Evolutionary conservation across 176 grass and related monocot species (phyloP), one percentile per base, ranked within the genome.

Genomic region (Elaeis guineensis): DNA sequence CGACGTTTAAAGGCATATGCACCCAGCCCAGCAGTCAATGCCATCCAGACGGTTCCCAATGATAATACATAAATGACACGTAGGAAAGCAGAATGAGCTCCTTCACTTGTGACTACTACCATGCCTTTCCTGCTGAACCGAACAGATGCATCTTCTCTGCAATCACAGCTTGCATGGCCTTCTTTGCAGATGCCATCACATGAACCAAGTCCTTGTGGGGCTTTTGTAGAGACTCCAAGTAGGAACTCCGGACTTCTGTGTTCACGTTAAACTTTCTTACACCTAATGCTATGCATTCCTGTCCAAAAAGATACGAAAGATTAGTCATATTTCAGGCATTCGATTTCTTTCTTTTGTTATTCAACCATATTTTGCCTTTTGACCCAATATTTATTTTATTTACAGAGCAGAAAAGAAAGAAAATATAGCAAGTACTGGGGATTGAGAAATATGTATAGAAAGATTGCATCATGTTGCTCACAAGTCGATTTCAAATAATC

Each of bases 231-330:
- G 84, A 85, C 54, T 91, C 81, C 72, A 97, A 17, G 69, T 97
- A 91, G 32, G 81, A 86, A 72, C 74, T 89, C 66, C 92, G 76
- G 19, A 97, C 78, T 75, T 97, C 92, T 5, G 87, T 97, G 58
- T 91, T 89, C 72, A 97, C 92, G 63, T 97, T 97, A 69, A 97
- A 97, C 72, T 97, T 97, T 55, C 92, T 82, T 54, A 91, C 87
- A 12, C 92, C 92, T 50, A 91, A 79, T 52, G 71, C 72, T 83
- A 91, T 91, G 78, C 93, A 97, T 39, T 88, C 84, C 92, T 97
- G 80, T 32, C 59, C 65, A 62, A 50, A 17, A 69, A 52, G 55
- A 20, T 16, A 16, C 11, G 8, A 25, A 6, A 14, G 1, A 50
- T 62, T 64, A 69, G 15, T 58, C 8, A 6, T 17, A 32, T 54